Conservation (phyloP, 2,329 filamentous ascomycete genomes). For the Aschersonia sp. region DNA sequence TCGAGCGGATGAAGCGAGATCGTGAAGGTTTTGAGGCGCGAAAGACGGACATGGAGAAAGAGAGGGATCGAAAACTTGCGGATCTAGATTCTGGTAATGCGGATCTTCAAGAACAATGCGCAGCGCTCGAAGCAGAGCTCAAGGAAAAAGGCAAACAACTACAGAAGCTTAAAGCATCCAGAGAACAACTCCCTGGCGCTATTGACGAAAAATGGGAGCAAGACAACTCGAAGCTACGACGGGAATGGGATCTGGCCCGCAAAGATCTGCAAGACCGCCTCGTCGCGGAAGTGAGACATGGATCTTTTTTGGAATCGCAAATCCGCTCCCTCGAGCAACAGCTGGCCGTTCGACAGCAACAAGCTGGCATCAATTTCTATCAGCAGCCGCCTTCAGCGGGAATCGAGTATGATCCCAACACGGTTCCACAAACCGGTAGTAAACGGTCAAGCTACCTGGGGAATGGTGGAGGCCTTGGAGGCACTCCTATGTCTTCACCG, state of each 20-base stretch:
- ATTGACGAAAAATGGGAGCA: conserved; percentile 43
- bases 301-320: conserved; percentile 30
- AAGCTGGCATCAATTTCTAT: conserved; percentile 28
- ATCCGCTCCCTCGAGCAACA: conserved; percentile 32
- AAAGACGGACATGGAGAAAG: conserved; percentile 32
- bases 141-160: conserved; percentile 53
- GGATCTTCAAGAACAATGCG: conserved; percentile 48
- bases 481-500: conserved; percentile 2
- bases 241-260: conserved; percentile 40
- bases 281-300: conserved; percentile 30
- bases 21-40: conserved; percentile 39
- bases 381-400: conserved; percentile 27
- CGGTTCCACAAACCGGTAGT: conserved; percentile 26
- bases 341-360: conserved; percentile 24
- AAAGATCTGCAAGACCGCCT: conserved; percentile 37
- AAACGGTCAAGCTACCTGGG: conserved; percentile 20
- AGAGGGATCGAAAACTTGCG: conserved; percentile 35
- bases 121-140: conserved; percentile 56
- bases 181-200: conserved; percentile 48
- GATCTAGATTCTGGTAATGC: conserved; percentile 40
- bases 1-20: conserved; percentile 43
- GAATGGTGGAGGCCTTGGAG: conserved; percentile 1
- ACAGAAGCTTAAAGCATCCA: conserved; percentile 58
- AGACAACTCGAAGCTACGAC: conserved; percentile 33
- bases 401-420: conserved; percentile 31